Conservation (phyloP, 768 basidiomycete species). For the Suillus decipiens region DNA sequence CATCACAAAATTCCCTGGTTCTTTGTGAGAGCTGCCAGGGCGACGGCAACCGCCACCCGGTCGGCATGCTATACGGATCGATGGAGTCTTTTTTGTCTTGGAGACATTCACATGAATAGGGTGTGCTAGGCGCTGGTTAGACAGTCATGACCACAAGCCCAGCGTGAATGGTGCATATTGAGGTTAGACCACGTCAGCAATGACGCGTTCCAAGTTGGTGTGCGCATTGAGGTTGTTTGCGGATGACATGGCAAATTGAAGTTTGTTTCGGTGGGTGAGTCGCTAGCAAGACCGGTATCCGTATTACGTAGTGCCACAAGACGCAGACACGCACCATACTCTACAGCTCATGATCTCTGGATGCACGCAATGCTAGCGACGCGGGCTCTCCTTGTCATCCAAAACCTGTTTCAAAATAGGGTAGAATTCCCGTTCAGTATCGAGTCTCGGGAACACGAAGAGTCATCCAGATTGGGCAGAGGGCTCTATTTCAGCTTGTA, state of each 20-base stretch:
- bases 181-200: slow-evolving; percentile 16
- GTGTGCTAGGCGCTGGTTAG: slow-evolving; percentile 14
- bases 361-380: slow-evolving; percentile 76
- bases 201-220: background rate
- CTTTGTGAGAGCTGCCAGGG: slow-evolving; percentile 47
- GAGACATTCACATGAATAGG: slow-evolving; percentile 28
- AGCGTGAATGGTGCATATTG: background rate
- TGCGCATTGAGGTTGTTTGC: background rate
- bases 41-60: slow-evolving; percentile 46
- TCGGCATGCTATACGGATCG: slow-evolving; percentile 49
- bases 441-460: slow-evolving; percentile 30
- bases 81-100: slow-evolving; percentile 43
- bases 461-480: slow-evolving; percentile 60
- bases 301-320: too few relatives aligned
- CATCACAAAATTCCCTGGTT: slow-evolving; percentile 41
- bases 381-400: slow-evolving; percentile 59
- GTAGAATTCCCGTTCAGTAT: slow-evolving; percentile 39
- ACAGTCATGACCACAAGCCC: background rate
- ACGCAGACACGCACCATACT: slow-evolving; percentile 49
- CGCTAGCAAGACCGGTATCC: slow-evolving; percentile 48
- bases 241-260: slow-evolving; percentile 8
- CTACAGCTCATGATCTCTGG: slow-evolving; percentile 95
- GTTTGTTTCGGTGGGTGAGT: slow-evolving; percentile 23
- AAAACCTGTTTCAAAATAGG: slow-evolving; percentile 73
- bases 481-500: slow-evolving; percentile 61